These are phyloP conservation scores for Saccharomycopsis hybrid DNA, from an alignment of 1,139 yeast genomes.

Conservation along the genomic window DNA sequence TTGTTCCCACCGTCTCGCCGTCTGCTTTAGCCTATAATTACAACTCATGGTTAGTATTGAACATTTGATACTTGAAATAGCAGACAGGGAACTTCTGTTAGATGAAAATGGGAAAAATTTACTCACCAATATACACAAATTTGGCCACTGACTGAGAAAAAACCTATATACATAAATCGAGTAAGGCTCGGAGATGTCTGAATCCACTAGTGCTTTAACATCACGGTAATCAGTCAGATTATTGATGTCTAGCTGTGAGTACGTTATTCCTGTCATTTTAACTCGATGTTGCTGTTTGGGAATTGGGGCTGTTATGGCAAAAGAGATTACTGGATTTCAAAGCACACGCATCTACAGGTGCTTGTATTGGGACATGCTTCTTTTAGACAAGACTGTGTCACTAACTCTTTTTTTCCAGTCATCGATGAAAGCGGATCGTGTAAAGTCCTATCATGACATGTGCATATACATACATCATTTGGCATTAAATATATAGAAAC, in stretches of 20 bases:
- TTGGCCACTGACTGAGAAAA: slow-evolving; percentile 66
- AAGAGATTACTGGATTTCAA: no score
- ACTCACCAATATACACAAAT: slow-evolving; percentile 39
- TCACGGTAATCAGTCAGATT: slow-evolving; percentile 29
- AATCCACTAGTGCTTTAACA: slow-evolving; percentile 43
- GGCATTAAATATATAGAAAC: no score
- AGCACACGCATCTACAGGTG: no score
- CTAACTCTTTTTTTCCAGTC: no score
- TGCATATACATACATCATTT: no score
- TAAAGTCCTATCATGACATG: no score
- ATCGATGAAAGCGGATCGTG: no score
- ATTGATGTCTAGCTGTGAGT: slow-evolving; percentile 26
- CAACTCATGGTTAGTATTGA: neutral
- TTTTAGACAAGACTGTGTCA: no score
- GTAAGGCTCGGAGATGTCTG: slow-evolving; percentile 66
- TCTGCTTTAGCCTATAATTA: slow-evolving; percentile 33
- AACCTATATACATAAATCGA: slow-evolving; percentile 65
- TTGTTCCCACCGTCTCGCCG: slow-evolving; percentile 59
- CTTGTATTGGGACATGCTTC: no score
- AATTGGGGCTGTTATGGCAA: no score
- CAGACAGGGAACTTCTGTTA: no score
- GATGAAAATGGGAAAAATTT: neutral
- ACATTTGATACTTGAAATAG: neutral
- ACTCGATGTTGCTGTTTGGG: neutral
- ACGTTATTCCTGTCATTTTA: slow-evolving; percentile 4